Percentiles rank a stretch among this genome's conserved stretches.
Evolutionary conservation across 352 stramenopile genomes (phyloP).

Genomic region (Phytophthora pisi): DNA sequence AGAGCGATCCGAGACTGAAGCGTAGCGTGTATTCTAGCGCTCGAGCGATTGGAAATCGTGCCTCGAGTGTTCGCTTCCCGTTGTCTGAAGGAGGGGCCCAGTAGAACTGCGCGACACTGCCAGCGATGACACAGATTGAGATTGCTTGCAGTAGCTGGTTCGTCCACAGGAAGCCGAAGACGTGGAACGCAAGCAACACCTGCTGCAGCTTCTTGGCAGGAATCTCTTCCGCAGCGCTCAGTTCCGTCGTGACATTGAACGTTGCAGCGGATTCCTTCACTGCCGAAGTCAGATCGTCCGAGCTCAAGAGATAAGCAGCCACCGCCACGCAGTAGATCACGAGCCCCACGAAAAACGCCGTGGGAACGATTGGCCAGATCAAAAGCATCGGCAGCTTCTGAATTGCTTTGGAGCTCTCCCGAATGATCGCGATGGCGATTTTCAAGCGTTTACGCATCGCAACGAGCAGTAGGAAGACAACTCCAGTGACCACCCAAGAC

Average conservation of each 20-base stretch:
- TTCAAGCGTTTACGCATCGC: conserved; percentile 73
- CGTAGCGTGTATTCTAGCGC: conserved; percentile 67
- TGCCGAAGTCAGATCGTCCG: conserved; percentile 42
- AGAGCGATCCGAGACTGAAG: conserved; percentile 95
- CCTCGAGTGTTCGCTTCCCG: conserved; percentile 49
- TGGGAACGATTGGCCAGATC: conserved; percentile 65
- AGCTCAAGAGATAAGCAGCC: conserved; percentile 67
- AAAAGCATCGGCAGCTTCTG: conserved; percentile 63
- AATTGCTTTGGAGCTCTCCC: conserved; percentile 71
- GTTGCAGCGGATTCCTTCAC: conserved; percentile 42
- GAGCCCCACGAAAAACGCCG: conserved; percentile 54
- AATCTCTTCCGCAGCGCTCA: conserved; percentile 28
- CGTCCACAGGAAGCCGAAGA: conserved; percentile 98
- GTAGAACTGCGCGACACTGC: conserved; percentile 92
- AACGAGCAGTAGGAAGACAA: conserved; percentile 65
- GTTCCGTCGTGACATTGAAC: conserved; percentile 42
- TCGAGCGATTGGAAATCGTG: conserved; percentile 63
- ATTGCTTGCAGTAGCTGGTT: conserved; percentile 96
- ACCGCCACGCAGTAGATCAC: conserved; percentile 64
- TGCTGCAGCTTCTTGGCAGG: conserved; percentile 59
- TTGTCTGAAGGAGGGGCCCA: conserved; percentile 68
- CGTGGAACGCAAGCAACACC: conserved; percentile 66
- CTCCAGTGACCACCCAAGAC: conserved; percentile 51
- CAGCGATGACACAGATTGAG: conserved; percentile 93
- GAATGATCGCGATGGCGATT: conserved; percentile 75